These are phyloP conservation scores for Sechiopsis laciniata DNA, from an alignment of 306 rosid genomes.

Conservation along the genomic window DNA sequence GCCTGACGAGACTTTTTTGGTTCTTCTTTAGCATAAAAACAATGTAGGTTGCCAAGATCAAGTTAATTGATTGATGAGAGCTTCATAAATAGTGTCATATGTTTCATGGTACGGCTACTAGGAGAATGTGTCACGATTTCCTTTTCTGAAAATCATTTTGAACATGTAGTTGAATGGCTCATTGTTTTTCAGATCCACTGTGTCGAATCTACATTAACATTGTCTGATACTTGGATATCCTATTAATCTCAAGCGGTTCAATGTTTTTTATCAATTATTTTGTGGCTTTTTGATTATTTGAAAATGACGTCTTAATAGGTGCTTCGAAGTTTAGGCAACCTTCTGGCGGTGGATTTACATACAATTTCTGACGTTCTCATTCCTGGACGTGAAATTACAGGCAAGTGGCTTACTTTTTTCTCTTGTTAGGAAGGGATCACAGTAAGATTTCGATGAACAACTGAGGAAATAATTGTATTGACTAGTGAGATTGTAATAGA, in stretches of 20 bases:
- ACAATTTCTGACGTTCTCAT: constrained; percentile 44
- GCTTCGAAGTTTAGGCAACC: constrained; percentile 88
- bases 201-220: background rate
- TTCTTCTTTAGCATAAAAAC: constrained; percentile 7
- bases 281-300: constrained; percentile 23
- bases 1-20: background rate
- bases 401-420: constrained; percentile 38
- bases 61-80: background rate
- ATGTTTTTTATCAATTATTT: background rate
- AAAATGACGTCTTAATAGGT: constrained; percentile 46
- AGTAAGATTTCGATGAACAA: background rate
- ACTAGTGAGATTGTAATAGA: background rate
- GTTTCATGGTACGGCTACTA: background rate
- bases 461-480: background rate
- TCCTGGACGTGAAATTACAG: constrained; percentile 75
- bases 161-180: background rate
- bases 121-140: background rate
- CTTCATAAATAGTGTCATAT: background rate
- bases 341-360: constrained; percentile 75
- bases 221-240: background rate
- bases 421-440: constrained; percentile 17
- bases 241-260: background rate
- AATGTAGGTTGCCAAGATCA: background rate
- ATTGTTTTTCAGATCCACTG: background rate
- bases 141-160: constrained; percentile 3